Evolutionary conservation across 1,284 basidiomycete genomes (phyloP), one percentile per base, ranked within the genome.

Genomic region (Omphalotus olearius): DNA sequence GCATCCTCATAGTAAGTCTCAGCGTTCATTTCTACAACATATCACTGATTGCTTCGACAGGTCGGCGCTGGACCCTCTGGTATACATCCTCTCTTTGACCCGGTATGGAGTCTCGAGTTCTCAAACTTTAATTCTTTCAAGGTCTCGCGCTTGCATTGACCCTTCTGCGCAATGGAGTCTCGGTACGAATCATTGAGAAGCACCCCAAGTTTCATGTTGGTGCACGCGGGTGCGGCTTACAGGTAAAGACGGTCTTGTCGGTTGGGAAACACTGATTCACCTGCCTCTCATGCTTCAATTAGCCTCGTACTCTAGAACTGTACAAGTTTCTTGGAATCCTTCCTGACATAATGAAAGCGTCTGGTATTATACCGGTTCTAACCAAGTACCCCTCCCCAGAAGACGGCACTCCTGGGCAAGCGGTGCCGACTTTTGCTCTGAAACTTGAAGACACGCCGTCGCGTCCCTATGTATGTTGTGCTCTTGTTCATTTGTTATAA

Each of bases 41-140:
- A 5, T 23, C 5, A 5, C 23, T 23, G 23, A 23, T 23, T 23
- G 7, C 30, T 2, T 9, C 30, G 30, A 33, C 52, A 67, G 63
- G 59, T 54, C 42, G 62, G 69, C 39, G 71, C 63, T 39, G 73
- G 72, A 3, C 71, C 71, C 23, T 64, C 73, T 7, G 74, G 73
- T 25, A 63, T 72, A 3, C 62, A 3, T 59, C 74, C 3, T 57
- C 1, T 66, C 5, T 2, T 33, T 33, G 30, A 10, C 30, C 13
- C 30, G 9, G 7, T 13, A 10, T 28, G 7, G 7, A 33, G 30
- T 23, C 23, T 3, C 7, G 13, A 3, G 30, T 33, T 33, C 30
- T 33, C 30, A 48, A 16, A 18, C 18, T 43, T 18, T 23, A 4
- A 3, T 13, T 9, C 9, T 14, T 10, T 28, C 40, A 26, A 48